These are phyloP conservation scores for Paramarasmius palmivorus DNA, from an alignment of 1,284 basidiomycete species.

Conservation along the genomic window DNA sequence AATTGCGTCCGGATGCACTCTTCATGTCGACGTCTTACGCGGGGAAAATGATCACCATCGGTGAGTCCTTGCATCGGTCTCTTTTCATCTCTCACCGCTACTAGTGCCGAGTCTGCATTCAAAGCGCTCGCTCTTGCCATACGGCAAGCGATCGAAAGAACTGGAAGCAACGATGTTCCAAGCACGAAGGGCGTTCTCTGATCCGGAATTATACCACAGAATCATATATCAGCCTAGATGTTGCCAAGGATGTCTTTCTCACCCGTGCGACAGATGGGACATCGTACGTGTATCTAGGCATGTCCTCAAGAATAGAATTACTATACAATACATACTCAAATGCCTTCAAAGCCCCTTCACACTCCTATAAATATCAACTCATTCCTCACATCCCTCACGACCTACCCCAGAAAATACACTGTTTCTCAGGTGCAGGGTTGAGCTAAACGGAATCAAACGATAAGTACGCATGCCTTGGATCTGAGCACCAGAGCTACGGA, in stretches of 20 bases:
- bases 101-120: conserved; percentile 94
- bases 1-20: conserved; percentile 85
- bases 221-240: neutral
- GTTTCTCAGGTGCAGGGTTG: conserved; percentile 65
- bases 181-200: conserved; percentile 93
- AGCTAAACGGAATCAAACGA: conserved; percentile 37
- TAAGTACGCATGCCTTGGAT: neutral
- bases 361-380: neutral
- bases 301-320: neutral
- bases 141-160: conserved; percentile 88
- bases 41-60: conserved; percentile 98
- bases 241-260: too few species aligned
- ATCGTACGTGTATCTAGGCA: too few species aligned
- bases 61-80: conserved; percentile 45
- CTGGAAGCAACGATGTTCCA: conserved; percentile 90
- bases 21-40: conserved; percentile 92
- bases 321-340: neutral
- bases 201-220: neutral
- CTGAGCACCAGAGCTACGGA: conserved; percentile 25
- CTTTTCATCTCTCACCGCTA: conserved; percentile 10
- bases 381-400: conserved; percentile 1
- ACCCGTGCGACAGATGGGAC: too few species aligned
- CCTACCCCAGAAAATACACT: conserved; percentile 61
- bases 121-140: conserved; percentile 97
- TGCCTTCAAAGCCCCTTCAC: neutral